Conservation (phyloP, 331 rosid genomes). For the Pyracantha coccinea region DNA sequence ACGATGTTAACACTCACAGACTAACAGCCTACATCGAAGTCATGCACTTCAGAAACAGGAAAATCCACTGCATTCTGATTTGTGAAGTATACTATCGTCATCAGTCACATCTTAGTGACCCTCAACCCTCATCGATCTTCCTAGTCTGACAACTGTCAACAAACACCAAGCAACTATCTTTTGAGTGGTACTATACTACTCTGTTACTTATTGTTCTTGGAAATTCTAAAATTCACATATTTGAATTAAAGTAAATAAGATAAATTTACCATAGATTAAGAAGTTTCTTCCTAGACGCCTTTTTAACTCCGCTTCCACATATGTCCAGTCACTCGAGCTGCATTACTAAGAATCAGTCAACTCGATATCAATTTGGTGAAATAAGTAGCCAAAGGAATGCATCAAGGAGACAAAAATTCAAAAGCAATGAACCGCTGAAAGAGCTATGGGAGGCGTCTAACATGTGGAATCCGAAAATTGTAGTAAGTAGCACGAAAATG, state of each 20-base stretch:
- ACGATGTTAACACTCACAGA: not conserved
- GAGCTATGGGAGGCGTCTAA: not conserved
- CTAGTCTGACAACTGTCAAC: not conserved
- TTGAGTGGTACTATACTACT: no score
- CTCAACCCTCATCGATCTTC: not conserved
- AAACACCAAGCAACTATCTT: not conserved
- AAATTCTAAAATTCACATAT: no score
- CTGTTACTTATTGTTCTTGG: no score
- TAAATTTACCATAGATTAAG: slow-evolving; percentile 59
- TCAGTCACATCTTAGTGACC: not conserved
- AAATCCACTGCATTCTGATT: not conserved
- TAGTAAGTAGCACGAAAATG: not conserved
- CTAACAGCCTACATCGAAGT: not conserved
- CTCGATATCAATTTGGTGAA: not conserved
- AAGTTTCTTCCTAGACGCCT: slow-evolving; percentile 76
- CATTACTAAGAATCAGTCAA: slow-evolving; percentile 32
- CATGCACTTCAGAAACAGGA: not conserved
- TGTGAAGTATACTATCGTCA: not conserved
- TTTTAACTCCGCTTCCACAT: slow-evolving; percentile 76
- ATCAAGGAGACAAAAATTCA: not conserved
- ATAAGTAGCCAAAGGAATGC: not conserved
- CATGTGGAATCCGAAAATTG: not conserved
- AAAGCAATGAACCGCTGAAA: not conserved
- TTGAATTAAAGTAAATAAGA: not conserved
- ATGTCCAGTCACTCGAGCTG: slow-evolving; percentile 93